Percentiles rank a stretch among this genome's conserved stretches.
Conservation (phyloP, 306 rosid species). For the Psophocarpus tetragonolobus region DNA sequence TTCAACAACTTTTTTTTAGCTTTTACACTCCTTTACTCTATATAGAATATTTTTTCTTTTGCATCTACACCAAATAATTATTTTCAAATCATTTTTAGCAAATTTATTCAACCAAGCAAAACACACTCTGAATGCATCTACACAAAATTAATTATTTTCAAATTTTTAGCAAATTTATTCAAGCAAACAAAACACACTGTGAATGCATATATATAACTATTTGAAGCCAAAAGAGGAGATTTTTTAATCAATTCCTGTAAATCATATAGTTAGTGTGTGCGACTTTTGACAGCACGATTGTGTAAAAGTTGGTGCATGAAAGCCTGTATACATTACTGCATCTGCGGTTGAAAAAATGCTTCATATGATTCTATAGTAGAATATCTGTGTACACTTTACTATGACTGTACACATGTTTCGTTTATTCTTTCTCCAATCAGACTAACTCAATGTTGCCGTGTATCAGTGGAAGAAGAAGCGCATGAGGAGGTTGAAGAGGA, state of each 20-base stretch:
- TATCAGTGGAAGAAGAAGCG: slow-evolving; percentile 98
- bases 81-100: too few species aligned
- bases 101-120: too few species aligned
- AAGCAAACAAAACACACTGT: too few species aligned
- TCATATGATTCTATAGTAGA: not conserved
- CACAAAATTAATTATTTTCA: too few species aligned
- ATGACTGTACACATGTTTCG: not conserved
- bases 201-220: too few species aligned
- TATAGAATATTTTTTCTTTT: too few species aligned
- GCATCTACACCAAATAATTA: too few species aligned
- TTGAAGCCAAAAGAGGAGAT: not conserved
- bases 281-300: not conserved
- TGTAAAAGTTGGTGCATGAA: not conserved
- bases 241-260: not conserved
- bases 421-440: not conserved
- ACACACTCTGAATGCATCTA: too few species aligned
- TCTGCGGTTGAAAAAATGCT: not conserved
- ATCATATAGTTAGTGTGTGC: not conserved
- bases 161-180: too few species aligned
- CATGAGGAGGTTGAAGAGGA: slow-evolving; percentile 94
- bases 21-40: too few species aligned
- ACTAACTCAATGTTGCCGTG: slow-evolving; percentile 18
- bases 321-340: not conserved
- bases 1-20: too few species aligned
- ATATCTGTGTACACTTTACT: not conserved